Evolutionary conservation across 805 yeast genomes (phyloP).

Genomic region (Wickerhamiella spandovensis): DNA sequence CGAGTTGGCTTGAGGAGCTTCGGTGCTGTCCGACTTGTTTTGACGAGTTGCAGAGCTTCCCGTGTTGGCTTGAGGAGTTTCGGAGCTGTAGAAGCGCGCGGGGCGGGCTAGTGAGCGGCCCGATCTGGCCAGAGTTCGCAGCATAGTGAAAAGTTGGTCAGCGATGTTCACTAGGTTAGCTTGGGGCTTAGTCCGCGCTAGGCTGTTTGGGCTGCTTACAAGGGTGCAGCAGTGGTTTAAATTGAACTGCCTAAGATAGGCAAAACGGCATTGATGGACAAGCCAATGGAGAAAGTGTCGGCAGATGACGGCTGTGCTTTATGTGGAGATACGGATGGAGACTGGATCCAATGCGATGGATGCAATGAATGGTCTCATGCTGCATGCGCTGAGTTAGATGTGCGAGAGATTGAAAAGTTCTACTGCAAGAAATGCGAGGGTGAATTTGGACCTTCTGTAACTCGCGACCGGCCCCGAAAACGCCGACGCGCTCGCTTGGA

Average conservation of each 20-base stretch:
- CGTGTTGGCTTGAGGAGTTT: background rate
- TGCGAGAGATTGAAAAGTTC: conserved; percentile 32
- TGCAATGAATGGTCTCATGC: conserved; percentile 46
- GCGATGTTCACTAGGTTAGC: too few species aligned
- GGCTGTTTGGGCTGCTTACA: too few species aligned
- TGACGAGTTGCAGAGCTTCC: too few species aligned
- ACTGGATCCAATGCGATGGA: conserved; percentile 49
- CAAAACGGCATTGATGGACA: too few species aligned
- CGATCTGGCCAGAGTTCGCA: background rate
- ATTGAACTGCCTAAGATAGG: too few species aligned
- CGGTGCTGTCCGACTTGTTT: too few species aligned
- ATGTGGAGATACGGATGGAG: too few species aligned
- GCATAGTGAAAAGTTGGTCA: background rate
- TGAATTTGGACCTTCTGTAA: conserved; percentile 36
- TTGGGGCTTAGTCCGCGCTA: too few species aligned
- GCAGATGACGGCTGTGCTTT: too few species aligned
- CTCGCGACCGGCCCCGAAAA: conserved; percentile 32
- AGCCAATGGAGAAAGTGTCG: too few species aligned
- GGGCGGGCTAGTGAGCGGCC: too few species aligned
- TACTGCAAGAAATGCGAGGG: conserved; percentile 42
- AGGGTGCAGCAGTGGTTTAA: too few species aligned
- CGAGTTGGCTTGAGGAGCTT: background rate
- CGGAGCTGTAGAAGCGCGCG: background rate
- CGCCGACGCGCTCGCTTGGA: conserved; percentile 49
- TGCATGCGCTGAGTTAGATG: conserved; percentile 33